These are phyloP conservation scores for Dactylellina sp. DNA, from an alignment of 2,329 filamentous ascomycete species.

Conservation along the genomic window DNA sequence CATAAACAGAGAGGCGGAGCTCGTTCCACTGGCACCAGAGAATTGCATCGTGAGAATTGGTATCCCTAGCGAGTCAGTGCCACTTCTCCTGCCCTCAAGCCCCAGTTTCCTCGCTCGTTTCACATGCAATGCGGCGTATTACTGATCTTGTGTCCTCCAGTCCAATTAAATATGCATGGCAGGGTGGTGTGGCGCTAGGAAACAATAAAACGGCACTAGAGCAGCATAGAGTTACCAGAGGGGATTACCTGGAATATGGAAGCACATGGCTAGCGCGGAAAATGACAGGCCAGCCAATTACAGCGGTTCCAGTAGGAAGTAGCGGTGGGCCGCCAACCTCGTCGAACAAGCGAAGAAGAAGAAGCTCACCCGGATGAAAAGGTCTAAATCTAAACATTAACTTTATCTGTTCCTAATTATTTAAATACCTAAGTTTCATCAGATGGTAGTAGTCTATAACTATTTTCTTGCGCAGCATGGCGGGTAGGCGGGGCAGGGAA, in stretches of 20 bases:
- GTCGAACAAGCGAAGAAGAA: slow-evolving; percentile 38
- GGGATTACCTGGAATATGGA: slow-evolving; percentile 91
- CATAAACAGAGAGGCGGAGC: slow-evolving; percentile 71
- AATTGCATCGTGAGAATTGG: slow-evolving; percentile 82
- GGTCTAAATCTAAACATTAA: background rate
- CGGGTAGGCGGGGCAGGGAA: too few species aligned
- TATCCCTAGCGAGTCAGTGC: slow-evolving; percentile 71
- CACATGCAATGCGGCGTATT: background rate
- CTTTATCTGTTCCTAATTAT: too few species aligned
- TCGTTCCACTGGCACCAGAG: slow-evolving; percentile 77
- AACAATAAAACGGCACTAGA: slow-evolving; percentile 74
- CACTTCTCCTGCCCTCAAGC: slow-evolving; percentile 18
- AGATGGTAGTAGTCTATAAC: too few species aligned
- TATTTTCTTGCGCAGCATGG: too few species aligned
- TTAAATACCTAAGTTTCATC: too few species aligned
- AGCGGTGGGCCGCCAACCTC: slow-evolving; percentile 12
- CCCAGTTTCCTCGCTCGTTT: slow-evolving; percentile 19
- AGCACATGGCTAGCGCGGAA: slow-evolving; percentile 78
- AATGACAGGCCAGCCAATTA: slow-evolving; percentile 68
- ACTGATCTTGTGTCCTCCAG: slow-evolving; percentile 60
- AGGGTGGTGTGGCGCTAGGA: slow-evolving; percentile 83
- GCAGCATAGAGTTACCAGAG: slow-evolving; percentile 79
- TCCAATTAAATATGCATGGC: slow-evolving; percentile 84
- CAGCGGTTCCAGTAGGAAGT: slow-evolving; percentile 14
- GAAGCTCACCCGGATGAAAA: slow-evolving; percentile 41